Evolutionary conservation across 2,329 filamentous ascomycete genomes (phyloP).

Genomic region (Aspergillus luchuensis): DNA sequence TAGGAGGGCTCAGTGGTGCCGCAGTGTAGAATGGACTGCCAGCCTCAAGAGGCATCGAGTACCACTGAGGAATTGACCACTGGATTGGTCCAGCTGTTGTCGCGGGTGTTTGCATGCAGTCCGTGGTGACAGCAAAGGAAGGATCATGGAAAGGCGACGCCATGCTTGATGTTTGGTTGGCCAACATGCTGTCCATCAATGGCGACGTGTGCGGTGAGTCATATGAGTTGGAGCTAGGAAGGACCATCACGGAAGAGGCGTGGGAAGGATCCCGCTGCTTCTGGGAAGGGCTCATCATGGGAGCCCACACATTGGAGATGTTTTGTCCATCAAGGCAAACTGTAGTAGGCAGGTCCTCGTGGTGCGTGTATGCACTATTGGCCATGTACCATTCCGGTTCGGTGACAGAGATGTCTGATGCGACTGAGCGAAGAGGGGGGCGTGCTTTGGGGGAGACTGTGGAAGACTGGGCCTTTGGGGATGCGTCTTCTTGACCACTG

Average conservation of each 20-base stretch:
- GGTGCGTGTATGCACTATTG: slow-evolving; percentile 16
- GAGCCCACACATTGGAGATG: slow-evolving; percentile 24
- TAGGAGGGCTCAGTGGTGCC: slow-evolving; percentile 28
- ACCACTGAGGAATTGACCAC: slow-evolving; percentile 35
- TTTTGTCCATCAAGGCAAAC: slow-evolving; percentile 15
- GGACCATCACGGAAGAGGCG: slow-evolving; percentile 20
- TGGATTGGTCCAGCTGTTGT: slow-evolving; percentile 23
- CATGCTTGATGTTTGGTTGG: slow-evolving; percentile 30
- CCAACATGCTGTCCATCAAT: slow-evolving; percentile 26
- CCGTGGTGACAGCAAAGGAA: slow-evolving; percentile 31
- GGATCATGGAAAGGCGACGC: slow-evolving; percentile 26
- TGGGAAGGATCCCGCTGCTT: slow-evolving; percentile 26
- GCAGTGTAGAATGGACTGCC: slow-evolving; percentile 30
- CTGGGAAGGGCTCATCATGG: slow-evolving; percentile 24
- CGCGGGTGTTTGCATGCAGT: slow-evolving; percentile 32
- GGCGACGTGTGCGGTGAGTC: slow-evolving; percentile 32
- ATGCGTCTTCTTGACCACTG: slow-evolving; percentile 21
- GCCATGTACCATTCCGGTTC: slow-evolving; percentile 24
- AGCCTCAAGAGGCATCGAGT: slow-evolving; percentile 31
- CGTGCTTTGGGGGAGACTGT: slow-evolving; percentile 18
- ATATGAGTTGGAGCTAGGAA: slow-evolving; percentile 27
- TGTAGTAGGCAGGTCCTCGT: slow-evolving; percentile 14
- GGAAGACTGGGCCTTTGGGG: slow-evolving; percentile 16
- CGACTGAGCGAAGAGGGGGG: slow-evolving; percentile 10
- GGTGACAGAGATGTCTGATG: slow-evolving; percentile 7